Evolutionary conservation across 2,329 filamentous ascomycete species (phyloP).

Genomic region (Colletotrichum salicis): DNA sequence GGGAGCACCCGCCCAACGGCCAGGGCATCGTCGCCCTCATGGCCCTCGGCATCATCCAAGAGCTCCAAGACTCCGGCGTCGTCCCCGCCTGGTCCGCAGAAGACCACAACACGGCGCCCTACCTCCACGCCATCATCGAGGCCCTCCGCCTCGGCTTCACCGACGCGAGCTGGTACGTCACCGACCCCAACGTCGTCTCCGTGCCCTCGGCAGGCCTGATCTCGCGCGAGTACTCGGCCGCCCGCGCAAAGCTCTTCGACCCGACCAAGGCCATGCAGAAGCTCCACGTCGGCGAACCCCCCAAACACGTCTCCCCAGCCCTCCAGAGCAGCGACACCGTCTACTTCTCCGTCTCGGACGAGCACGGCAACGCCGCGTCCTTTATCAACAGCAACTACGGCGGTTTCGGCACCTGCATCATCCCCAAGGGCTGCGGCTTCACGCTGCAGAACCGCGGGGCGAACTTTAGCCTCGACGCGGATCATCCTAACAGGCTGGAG

Average conservation of each 20-base stretch:
- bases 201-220: conserved; percentile 79
- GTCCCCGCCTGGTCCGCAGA: conserved; percentile 75
- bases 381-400: conserved; percentile 98
- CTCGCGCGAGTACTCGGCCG: conserved; percentile 77
- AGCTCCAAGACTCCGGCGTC: conserved; percentile 79
- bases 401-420: conserved; percentile 87
- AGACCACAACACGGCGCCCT: conserved; percentile 84
- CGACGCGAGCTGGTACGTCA: conserved; percentile 89
- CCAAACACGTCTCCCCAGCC: conserved; percentile 70
- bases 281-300: conserved; percentile 71
- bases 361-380: conserved; percentile 86
- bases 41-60: conserved; percentile 90
- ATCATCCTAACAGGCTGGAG: conserved; percentile 83
- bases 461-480: conserved; percentile 78
- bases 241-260: conserved; percentile 71
- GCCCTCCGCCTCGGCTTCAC: conserved; percentile 89
- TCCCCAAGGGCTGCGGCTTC: conserved; percentile 89
- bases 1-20: conserved; percentile 97
- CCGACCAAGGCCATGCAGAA: conserved; percentile 69
- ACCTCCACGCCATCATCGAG: conserved; percentile 89
- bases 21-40: conserved; percentile 96
- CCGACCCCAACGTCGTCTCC: conserved; percentile 78
- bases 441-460: conserved; percentile 93
- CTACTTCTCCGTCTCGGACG: conserved; percentile 88
- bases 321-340: conserved; percentile 91